These are phyloP conservation scores for Lentinula sp. DNA, from an alignment of 768 basidiomycete genomes.

Conservation along the genomic window DNA sequence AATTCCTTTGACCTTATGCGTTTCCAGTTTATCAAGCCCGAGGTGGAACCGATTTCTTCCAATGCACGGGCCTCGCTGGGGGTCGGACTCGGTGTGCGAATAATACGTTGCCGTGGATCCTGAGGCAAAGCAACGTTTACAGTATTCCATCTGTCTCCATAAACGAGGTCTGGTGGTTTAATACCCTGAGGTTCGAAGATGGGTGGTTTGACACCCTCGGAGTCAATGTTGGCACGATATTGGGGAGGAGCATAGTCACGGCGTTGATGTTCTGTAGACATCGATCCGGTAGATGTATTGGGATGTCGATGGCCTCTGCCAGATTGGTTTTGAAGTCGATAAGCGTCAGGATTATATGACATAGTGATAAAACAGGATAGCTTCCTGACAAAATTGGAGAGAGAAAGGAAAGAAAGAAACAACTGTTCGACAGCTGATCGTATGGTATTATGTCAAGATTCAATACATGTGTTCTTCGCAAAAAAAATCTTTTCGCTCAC, in stretches of 20 bases:
- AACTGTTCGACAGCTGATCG: neutral
- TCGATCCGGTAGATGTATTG: neutral
- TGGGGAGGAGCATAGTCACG: neutral
- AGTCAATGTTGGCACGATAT: neutral
- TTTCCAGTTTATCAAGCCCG: neutral
- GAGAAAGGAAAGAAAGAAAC: neutral
- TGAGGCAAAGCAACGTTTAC: neutral
- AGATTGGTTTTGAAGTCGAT: neutral
- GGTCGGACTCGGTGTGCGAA: constrained; percentile 31
- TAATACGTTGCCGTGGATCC: neutral
- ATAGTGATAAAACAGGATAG: neutral
- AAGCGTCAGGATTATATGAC: neutral
- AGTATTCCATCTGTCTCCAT: neutral
- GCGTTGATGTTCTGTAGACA: neutral
- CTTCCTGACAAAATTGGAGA: neutral
- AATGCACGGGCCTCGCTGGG: constrained; percentile 26
- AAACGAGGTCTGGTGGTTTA: neutral
- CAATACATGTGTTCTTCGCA: neutral
- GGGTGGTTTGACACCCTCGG: neutral
- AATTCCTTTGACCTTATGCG: neutral
- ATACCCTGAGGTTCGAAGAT: neutral
- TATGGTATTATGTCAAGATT: neutral
- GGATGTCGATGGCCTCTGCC: neutral
- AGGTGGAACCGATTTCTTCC: neutral
- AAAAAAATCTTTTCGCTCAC: neutral